Conservation (phyloP, 2,329 filamentous ascomycete species). For the Epichloe typhina region DNA sequence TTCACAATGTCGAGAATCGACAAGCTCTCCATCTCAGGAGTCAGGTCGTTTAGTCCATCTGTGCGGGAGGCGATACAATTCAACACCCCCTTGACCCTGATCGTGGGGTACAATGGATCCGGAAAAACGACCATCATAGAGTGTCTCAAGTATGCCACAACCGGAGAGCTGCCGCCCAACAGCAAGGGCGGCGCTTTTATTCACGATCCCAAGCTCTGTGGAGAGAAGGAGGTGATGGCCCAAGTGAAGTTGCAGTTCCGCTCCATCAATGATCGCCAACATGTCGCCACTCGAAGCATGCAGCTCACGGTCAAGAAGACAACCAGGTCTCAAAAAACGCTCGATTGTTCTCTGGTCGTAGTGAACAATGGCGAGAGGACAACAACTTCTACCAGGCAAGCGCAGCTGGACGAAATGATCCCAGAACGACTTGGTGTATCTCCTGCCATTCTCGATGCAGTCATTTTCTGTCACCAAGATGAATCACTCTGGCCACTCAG, state of each 20-base stretch:
- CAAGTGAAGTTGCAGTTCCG: slow-evolving; percentile 86
- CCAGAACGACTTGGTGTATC: slow-evolving; percentile 82
- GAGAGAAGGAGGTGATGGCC: slow-evolving; percentile 78
- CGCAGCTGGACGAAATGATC: slow-evolving; percentile 72
- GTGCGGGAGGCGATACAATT: slow-evolving; percentile 72
- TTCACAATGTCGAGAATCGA: slow-evolving; percentile 64
- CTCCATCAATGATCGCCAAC: slow-evolving; percentile 61
- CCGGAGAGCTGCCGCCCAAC: slow-evolving; percentile 84
- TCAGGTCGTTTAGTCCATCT: slow-evolving; percentile 73
- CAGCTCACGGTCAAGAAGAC: slow-evolving; percentile 80
- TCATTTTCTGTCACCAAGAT: slow-evolving; percentile 98
- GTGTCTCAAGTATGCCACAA: slow-evolving; percentile 95
- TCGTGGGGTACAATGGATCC: slow-evolving; percentile 94
- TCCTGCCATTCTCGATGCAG: slow-evolving; percentile 76
- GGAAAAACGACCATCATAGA: slow-evolving; percentile 99
- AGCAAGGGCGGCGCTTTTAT: slow-evolving; percentile 86
- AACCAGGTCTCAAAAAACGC: slow-evolving; percentile 56
- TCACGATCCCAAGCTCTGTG: slow-evolving; percentile 86
- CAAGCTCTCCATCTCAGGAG: slow-evolving; percentile 71
- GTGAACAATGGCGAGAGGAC: slow-evolving; percentile 67
- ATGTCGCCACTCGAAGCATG: slow-evolving; percentile 73
- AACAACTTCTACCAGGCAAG: slow-evolving; percentile 65
- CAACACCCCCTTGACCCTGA: slow-evolving; percentile 81
- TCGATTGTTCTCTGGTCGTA: slow-evolving; percentile 68
- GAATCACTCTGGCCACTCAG: slow-evolving; percentile 96